Evolutionary conservation across 495 filamentous ascomycete species (phyloP).

Genomic region (Trichoderma asperelloides): DNA sequence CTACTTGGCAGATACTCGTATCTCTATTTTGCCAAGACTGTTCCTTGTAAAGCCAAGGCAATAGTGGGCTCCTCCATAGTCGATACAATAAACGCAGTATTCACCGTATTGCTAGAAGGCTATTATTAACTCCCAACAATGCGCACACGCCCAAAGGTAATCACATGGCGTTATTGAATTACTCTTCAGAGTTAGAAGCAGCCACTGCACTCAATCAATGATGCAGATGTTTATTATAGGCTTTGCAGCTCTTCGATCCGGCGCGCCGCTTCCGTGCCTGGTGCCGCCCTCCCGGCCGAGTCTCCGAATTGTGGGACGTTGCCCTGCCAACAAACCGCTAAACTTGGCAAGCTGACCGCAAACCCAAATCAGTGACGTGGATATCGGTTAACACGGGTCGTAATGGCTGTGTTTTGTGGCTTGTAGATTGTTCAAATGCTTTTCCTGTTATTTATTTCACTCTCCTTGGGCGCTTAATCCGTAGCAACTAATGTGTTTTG

Average conservation of each 20-base stretch:
- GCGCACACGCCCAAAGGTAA: no score
- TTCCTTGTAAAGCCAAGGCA: background rate
- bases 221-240: background rate
- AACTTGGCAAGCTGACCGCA: background rate
- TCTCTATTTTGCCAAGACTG: background rate
- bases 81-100: no score
- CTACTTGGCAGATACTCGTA: background rate
- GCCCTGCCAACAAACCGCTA: conserved; percentile 1
- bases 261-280: background rate
- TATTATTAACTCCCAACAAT: no score
- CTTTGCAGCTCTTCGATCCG: background rate
- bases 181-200: background rate
- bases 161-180: background rate
- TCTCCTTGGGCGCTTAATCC: background rate
- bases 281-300: conserved; percentile 3
- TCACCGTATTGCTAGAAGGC: no score
- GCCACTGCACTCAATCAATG: background rate
- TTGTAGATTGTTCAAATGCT: background rate
- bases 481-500: background rate
- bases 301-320: background rate
- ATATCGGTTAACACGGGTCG: background rate
- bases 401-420: background rate
- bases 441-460: background rate
- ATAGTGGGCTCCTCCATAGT: no score
- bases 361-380: background rate